Evolutionary conservation across 768 basidiomycete genomes (phyloP).

Genomic region (Phallus indusiatus): DNA sequence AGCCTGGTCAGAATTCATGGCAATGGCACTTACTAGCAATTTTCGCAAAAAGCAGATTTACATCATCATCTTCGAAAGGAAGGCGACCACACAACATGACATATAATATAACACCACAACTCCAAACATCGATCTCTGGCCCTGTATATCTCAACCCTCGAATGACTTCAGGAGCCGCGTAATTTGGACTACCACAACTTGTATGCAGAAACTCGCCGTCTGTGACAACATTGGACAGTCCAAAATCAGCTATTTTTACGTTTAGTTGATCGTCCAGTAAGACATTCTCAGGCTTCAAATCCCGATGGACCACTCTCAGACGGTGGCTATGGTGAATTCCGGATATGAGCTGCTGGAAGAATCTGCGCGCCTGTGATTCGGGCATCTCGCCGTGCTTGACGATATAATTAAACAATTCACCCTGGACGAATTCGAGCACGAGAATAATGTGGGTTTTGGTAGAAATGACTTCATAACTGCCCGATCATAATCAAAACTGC

Average conservation of each 20-base stretch:
- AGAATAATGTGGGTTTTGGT: conserved; percentile 96
- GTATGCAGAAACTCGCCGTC: conserved; percentile 97
- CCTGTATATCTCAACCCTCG: conserved; percentile 92
- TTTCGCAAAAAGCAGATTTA: conserved; percentile 86
- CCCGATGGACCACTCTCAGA: conserved; percentile 95
- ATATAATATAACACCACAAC: conserved; percentile 96
- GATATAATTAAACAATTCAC: conserved; percentile 97
- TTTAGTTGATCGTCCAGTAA: conserved; percentile 76
- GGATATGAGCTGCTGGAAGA: conserved; percentile 98
- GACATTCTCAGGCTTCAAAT: conserved; percentile 96
- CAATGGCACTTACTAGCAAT: conserved; percentile 65
- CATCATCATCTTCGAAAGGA: conserved; percentile 97
- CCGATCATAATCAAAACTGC: conserved; percentile 1
- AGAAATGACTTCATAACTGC: conserved; percentile 80
- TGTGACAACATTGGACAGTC: conserved; percentile 89
- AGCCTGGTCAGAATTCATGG: not conserved
- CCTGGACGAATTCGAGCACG: conserved; percentile 93
- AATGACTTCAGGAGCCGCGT: conserved; percentile 97
- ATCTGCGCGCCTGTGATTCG: conserved; percentile 77
- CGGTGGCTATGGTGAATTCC: conserved; percentile 96
- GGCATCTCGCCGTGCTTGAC: conserved; percentile 88
- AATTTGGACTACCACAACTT: conserved; percentile 96
- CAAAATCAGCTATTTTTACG: conserved; percentile 99
- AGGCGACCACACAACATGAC: conserved; percentile 94
- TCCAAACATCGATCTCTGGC: conserved; percentile 99